Base-by-base conservation (phyloP, 129 eudicot species). In the Flaveria bidentis region DNA sequence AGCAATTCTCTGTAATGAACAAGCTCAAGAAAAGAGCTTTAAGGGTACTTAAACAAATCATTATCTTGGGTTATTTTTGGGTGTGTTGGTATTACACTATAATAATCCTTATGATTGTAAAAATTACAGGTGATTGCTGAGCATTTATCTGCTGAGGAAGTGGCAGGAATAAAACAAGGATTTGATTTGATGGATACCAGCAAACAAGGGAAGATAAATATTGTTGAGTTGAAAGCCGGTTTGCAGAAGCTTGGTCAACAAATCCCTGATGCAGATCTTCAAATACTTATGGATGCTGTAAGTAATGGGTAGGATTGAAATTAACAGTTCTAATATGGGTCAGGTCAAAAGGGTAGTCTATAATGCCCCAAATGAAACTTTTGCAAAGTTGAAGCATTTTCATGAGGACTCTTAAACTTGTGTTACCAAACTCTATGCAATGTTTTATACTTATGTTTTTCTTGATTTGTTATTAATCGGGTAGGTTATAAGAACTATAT, bases 11-110 rank as follows among this genome's bases (percentile, higher is more conserved):
- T 9, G 88, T 91, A 53, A 93, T 93, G 98, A 93, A 93, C 86
- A 93, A 93, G 83, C 92, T 93, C 63, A 93, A 93, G 91, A 93
- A 93, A 84, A 84, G 83, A 82, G 97, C 98, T 81, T 69, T 93
- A 65, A 86, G 85, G 98, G 98, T 93, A 77, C 63, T 3, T 64
- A 5, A 15, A 52, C 16, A 23, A 23, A 64, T 55, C 22, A 2
- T 53, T 53, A 17, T 66, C 33, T 46, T 70, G 62, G 2, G 12
- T 13, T 30, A 46, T 49, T 49, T 13, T 22, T 51, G 12, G 15
- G 52, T 17, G 22, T 44, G 68, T 56, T 6, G 53, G 9, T 8
- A 4, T 45, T 42, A 55, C 72, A 76, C 76, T 69, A 45, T 45
- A 11, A 45, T 8, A 51, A 69, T 63, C 17, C 36, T 25, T 6